Conservation (phyloP, 768 basidiomycete genomes). For the Boletus sensibilis region DNA sequence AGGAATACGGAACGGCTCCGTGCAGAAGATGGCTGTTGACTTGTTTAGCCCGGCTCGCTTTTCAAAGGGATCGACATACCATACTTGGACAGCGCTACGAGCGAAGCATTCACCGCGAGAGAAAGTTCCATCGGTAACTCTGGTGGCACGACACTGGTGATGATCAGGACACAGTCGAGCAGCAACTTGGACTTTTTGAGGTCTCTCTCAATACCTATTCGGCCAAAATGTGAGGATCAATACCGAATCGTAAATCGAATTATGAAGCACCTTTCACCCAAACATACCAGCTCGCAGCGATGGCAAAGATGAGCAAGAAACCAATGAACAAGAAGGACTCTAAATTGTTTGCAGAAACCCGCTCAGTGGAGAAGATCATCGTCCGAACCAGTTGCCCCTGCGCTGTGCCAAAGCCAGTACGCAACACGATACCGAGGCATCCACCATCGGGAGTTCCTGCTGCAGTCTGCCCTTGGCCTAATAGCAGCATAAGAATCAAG, state of each 20-base stretch:
- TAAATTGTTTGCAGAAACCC: constrained; percentile 92
- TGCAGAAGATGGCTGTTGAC: constrained; percentile 89
- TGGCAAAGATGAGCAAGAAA: constrained; percentile 94
- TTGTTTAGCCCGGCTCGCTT: not conserved
- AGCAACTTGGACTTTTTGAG: constrained; percentile 94
- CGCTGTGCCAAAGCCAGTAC: constrained; percentile 96
- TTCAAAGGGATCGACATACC: constrained; percentile 47
- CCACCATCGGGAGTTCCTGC: constrained; percentile 85
- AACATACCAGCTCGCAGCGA: constrained; percentile 97
- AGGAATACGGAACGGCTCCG: constrained; percentile 98
- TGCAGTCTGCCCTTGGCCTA: constrained; percentile 35
- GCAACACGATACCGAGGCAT: constrained; percentile 87
- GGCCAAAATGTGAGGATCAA: constrained; percentile 5
- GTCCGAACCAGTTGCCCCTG: constrained; percentile 97
- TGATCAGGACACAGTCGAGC: constrained; percentile 92
- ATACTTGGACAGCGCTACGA: constrained; percentile 91
- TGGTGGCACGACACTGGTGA: constrained; percentile 97
- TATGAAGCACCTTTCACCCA: constrained; percentile 81
- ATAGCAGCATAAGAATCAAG: not conserved
- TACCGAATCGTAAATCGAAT: not conserved
- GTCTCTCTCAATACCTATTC: constrained; percentile 80
- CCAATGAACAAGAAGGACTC: constrained; percentile 98
- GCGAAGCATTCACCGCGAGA: constrained; percentile 90
- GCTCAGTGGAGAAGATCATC: constrained; percentile 98
- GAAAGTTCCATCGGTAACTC: constrained; percentile 98